Evolutionary conservation across 108 stramenopile genomes (phyloP), one percentile per base, ranked within the genome.

Genomic region (Discostella stelligeroides): DNA sequence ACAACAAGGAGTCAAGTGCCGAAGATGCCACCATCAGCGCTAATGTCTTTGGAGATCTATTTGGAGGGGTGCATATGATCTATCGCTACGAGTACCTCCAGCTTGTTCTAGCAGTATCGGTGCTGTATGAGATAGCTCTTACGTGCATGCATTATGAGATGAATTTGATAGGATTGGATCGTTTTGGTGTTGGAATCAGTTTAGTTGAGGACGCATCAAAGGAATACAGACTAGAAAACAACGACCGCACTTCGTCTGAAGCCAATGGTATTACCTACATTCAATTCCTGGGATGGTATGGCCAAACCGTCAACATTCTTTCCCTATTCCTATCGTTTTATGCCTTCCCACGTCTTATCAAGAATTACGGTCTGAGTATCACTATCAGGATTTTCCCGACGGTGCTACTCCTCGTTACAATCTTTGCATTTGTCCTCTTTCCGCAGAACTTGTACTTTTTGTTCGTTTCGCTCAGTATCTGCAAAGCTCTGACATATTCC

Each of bases 71-170:
- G 34, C 59, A 84, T 53, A 77, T 96, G 15, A 94, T 98, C 46
- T 66, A 91, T 34, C 56, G 84, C 38, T 85, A 98, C 82, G 86
- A 87, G 58, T 98, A 97, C 75, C 89, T 98, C 2, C 66, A 91
- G 28, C 82, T 94, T 40, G 92, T 98, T 38, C 80, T 98, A 41
- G 94, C 89, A 10, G 91, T 96, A 41, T 97, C 97, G 6, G 95
- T 95, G 63, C 85, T 97, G 1, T 98, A 97, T 78, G 97, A 97
- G 84, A 83, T 98, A 43, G 75, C 90, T 25, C 83, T 98, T 37
- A 98, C 98, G 13, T 92, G 96, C 63, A 83, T 98, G 56, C 95
- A 98, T 76, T 98, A 96, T 73, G 94, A 92, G 66, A 94, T 98
- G 98, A 98, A 97, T 74, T 81, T 97, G 39, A 67, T 95, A n/a